These are phyloP conservation scores for Ambrosiella cleistominuta DNA, from an alignment of 2,329 filamentous ascomycete species.

Conservation along the genomic window DNA sequence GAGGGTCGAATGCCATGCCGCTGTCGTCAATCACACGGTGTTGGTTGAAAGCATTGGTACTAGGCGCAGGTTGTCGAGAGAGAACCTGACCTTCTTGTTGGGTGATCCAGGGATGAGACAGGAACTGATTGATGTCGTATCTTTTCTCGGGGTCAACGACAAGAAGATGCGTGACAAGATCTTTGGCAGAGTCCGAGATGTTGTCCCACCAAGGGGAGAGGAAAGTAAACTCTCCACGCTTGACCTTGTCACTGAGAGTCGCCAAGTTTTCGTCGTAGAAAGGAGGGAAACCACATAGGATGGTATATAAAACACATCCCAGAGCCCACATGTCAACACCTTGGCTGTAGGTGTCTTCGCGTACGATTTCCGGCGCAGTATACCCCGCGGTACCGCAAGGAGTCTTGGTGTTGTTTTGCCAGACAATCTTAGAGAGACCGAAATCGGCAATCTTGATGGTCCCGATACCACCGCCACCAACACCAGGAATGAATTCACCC, in stretches of 20 bases:
- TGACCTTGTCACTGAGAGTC: slow-evolving; percentile 92
- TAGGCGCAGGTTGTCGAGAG: background rate
- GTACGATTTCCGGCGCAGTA: slow-evolving; percentile 95
- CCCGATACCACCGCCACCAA: slow-evolving; percentile 80
- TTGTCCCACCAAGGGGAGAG: slow-evolving; percentile 99
- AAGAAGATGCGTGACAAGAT: slow-evolving; percentile 80
- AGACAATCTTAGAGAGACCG: slow-evolving; percentile 91
- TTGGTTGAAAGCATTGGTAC: slow-evolving; percentile 41
- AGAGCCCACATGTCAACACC: slow-evolving; percentile 99
- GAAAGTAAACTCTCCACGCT: slow-evolving; percentile 91
- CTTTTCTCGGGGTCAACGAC: slow-evolving; percentile 91
- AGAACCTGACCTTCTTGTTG: slow-evolving; percentile 23
- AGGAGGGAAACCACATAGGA: slow-evolving; percentile 92
- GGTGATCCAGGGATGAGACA: slow-evolving; percentile 87
- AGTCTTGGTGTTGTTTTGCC: slow-evolving; percentile 97
- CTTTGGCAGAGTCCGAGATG: slow-evolving; percentile 86
- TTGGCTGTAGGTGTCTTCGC: slow-evolving; percentile 96
- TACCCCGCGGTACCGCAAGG: slow-evolving; percentile 98
- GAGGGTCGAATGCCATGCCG: slow-evolving; percentile 71
- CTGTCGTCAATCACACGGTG: slow-evolving; percentile 31
- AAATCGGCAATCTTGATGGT: slow-evolving; percentile 97
- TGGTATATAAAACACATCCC: slow-evolving; percentile 88
- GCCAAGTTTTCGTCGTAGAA: slow-evolving; percentile 99
- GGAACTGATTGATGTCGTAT: slow-evolving; percentile 82
- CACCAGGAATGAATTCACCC: slow-evolving; percentile 70